phyloP scores from a whole-genome alignment of 2,329 filamentous ascomycete genomes.

The Fusarium penzigii region DNA sequence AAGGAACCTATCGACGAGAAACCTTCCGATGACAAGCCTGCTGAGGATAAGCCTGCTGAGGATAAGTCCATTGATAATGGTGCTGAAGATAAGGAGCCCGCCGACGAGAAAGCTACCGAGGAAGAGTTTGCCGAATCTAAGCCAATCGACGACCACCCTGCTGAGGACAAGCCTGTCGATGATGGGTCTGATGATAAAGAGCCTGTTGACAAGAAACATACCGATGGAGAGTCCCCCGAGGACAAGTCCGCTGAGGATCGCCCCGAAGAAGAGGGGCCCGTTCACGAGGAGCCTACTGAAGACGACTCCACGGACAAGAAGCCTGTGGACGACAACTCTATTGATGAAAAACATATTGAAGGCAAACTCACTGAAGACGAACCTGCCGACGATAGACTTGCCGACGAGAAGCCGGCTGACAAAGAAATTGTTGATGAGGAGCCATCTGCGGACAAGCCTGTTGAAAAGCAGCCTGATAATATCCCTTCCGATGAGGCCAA shows the following conservation, averaged over 20 bases:
- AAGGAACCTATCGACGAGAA: background rate
- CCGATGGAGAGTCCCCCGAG: too few species aligned
- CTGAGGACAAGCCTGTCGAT: too few species aligned
- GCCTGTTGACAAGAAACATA: too few species aligned
- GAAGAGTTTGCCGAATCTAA: background rate
- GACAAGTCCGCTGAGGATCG: too few species aligned
- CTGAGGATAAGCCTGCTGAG: slow-evolving; percentile 2
- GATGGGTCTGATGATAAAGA: too few species aligned
- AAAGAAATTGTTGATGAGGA: background rate
- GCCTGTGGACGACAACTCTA: too few species aligned
- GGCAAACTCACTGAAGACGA: background rate
- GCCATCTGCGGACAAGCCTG: background rate
- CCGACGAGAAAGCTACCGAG: slow-evolving; percentile 13
- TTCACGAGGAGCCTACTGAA: too few species aligned
- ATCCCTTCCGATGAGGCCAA: background rate
- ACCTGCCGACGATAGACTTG: slow-evolving; percentile 1
- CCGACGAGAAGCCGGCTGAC: background rate
- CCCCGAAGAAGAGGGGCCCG: too few species aligned
- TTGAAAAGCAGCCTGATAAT: background rate
- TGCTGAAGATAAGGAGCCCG: background rate
- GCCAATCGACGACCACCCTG: too few species aligned
- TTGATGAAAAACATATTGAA: too few species aligned
- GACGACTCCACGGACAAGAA: too few species aligned
- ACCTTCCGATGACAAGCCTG: background rate
- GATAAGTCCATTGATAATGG: background rate